Evolutionary conservation across 371 early-diverging fungal species (phyloP).

Genomic region (Rhizopus delemar): DNA sequence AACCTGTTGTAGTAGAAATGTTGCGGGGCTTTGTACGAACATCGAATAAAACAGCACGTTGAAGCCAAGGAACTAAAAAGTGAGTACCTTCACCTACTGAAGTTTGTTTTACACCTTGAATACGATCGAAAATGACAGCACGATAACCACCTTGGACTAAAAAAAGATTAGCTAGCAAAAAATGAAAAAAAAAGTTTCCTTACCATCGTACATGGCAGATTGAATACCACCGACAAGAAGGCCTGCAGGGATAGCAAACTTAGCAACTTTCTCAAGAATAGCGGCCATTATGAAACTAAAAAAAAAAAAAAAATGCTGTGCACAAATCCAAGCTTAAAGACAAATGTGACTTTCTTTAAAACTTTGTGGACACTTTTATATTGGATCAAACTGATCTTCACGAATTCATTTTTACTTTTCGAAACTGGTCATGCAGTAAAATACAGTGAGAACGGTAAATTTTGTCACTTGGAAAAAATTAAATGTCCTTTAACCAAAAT

Average conservation of each 20-base stretch:
- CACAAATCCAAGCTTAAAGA: not conserved
- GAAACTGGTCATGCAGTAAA: not conserved
- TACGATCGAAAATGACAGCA: slow-evolving; percentile 95
- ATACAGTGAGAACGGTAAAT: slow-evolving; percentile 14
- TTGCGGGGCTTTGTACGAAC: slow-evolving; percentile 94
- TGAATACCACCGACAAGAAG: slow-evolving; percentile 69
- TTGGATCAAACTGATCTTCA: no score
- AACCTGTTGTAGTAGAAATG: slow-evolving; percentile 95
- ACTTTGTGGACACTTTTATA: no score
- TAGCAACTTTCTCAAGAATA: slow-evolving; percentile 61
- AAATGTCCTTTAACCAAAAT: no score
- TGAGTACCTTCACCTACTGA: slow-evolving; percentile 95
- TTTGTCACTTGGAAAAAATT: slow-evolving; percentile 14
- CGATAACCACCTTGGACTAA: slow-evolving; percentile 94
- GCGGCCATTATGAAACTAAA: slow-evolving; percentile 34
- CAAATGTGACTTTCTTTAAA: not conserved
- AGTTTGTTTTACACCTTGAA: slow-evolving; percentile 84
- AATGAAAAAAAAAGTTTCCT: slow-evolving; percentile 10
- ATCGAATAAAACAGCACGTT: slow-evolving; percentile 79
- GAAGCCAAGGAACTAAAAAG: slow-evolving; percentile 94
- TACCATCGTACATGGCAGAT: slow-evolving; percentile 93
- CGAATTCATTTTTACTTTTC: no score
- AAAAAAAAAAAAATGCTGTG: no score
- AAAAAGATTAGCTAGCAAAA: slow-evolving; percentile 14
- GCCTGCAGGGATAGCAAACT: slow-evolving; percentile 69